phyloP scores from a whole-genome alignment of 2,329 filamentous ascomycete species.

The Aspergillus candidus region DNA sequence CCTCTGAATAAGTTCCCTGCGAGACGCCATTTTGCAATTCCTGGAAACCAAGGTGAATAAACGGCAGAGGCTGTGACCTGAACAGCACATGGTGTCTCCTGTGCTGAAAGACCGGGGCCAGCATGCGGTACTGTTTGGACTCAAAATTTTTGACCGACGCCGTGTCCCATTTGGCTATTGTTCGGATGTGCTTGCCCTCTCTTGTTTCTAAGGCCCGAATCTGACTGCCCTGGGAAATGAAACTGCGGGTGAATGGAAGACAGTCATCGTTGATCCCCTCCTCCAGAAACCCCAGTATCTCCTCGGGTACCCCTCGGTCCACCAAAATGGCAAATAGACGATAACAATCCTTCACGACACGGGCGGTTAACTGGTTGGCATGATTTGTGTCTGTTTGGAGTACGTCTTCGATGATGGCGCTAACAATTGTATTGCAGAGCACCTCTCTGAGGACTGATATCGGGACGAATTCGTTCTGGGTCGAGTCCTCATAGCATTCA shows the following conservation, averaged over 20 bases:
- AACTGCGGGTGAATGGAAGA: not conserved
- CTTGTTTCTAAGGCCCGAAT: not conserved
- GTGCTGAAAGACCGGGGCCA: constrained; percentile 4
- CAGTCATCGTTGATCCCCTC: constrained; percentile 1
- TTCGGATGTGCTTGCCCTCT: not conserved
- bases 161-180: not conserved
- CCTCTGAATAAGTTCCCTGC: constrained; percentile 4
- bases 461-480: not conserved
- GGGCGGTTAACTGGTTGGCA: not conserved
- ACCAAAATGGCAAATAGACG: constrained; percentile 3
- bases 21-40: not conserved
- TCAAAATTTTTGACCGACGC: not conserved
- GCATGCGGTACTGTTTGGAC: constrained; percentile 6
- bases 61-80: constrained; percentile 3
- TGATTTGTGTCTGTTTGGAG: not conserved
- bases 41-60: not conserved
- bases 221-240: not conserved
- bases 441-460: not conserved
- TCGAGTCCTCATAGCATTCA: no score
- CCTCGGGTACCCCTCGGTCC: not conserved
- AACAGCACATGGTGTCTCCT: constrained; percentile 3
- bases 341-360: not conserved
- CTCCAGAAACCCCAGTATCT: not conserved
- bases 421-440: not conserved
- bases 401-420: constrained; percentile 1